These are phyloP conservation scores for Alternaria postmessia DNA, from an alignment of 2,329 filamentous ascomycete species.

Conservation along the genomic window DNA sequence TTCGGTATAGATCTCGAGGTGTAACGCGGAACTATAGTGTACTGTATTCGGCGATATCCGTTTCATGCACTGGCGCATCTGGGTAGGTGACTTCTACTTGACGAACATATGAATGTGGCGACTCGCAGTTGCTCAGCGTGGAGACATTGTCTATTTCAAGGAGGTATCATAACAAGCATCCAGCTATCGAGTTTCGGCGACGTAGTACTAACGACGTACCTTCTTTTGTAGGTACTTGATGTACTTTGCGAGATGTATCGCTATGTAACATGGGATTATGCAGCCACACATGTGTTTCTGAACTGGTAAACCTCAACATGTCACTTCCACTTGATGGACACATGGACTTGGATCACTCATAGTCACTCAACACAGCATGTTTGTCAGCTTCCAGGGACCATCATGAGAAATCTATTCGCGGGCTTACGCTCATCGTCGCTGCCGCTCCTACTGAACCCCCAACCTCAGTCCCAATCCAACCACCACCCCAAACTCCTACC, in stretches of 20 bases:
- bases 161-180: too few relatives aligned
- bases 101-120: rapidly evolving
- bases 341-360: background rate
- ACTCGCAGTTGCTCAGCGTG: too few relatives aligned
- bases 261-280: rapidly evolving
- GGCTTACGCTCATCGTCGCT: background rate
- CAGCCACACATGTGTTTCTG: background rate
- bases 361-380: background rate
- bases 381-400: too few relatives aligned
- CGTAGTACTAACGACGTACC: background rate
- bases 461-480: background rate
- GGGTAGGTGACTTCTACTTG: too few relatives aligned
- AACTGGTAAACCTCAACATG: background rate
- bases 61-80: too few relatives aligned
- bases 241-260: background rate
- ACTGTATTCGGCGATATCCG: too few relatives aligned
- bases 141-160: too few relatives aligned
- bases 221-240: background rate
- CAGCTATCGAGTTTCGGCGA: too few relatives aligned
- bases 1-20: background rate
- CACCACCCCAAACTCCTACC: background rate
- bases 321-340: background rate
- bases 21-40: too few relatives aligned
- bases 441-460: background rate
- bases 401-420: background rate